Evolutionary conservation across 2,329 filamentous ascomycete species (phyloP), one percentile per base, ranked within the genome.

Genomic region (Neopestalotiopsis sp.): DNA sequence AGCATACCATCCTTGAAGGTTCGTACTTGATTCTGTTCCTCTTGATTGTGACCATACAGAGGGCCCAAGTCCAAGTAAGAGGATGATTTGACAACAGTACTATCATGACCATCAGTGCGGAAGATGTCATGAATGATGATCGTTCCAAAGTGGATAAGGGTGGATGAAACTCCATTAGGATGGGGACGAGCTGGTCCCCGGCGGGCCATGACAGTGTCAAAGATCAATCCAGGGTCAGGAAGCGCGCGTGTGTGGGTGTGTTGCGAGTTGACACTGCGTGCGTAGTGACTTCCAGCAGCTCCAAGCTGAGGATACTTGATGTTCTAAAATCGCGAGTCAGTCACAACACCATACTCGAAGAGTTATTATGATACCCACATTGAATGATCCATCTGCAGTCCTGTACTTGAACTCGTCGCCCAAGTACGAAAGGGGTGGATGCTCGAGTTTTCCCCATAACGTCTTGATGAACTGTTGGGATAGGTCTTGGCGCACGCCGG

Each of bases 41-140:
- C 74, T 71, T 84, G 81, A 66, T 84, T 85, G 70, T 84, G 85
- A 9, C 86, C 86, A 70, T 88, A 88, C n/a, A 88, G 75, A 6
- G 86, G 85, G 10, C 84, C 81, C 1, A 87, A 79, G 72, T 87
- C 85, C 10, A 87, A 80, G 69, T 87, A 87, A 0, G 85, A 87
- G 1, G 84, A 86, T 2, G 85, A 87, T 68, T 84, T 77, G 2
- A 84, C 86, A 45, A 82, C 80, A 5, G 80, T 79, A 69, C 81
- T 82, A 71, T 87, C 82, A 17, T 76, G 72, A 68, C 84, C 32
- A 40, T 62, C 32, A 4, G 85, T 87, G 24, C 81, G 81, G 80
- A 87, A 87, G 40, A 83, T 79, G 70, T 87, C 85, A 73, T 86
- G 84, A 61, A 85, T 86, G 74, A 87, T 86, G 28, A 69, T 63